Base-by-base conservation (phyloP, 306 rosid species). In the Comarum palustre region DNA sequence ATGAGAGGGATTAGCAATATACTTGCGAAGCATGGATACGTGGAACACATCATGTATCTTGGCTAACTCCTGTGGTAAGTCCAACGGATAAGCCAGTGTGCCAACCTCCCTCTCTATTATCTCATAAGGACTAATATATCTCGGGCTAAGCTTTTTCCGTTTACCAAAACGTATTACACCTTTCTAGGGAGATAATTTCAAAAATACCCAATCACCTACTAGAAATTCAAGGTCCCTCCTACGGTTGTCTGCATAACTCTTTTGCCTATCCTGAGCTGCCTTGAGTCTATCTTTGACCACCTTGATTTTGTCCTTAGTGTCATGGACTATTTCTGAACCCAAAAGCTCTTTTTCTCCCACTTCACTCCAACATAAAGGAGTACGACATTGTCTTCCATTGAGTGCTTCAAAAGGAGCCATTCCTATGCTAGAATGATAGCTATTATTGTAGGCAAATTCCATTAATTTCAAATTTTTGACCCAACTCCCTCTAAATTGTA, bases 11-110 rank as follows among this genome's bases (percentile, higher is more conserved):
- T 57, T 34, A 0, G 16, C 2, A 1, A 57, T 8, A 0, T 57
- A 57, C 16, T 57, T 57, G 0, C 16, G 16, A 1, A 57, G 32
- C 32, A 57, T 10, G 4, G 57, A 50, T 0, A 50, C 24, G 0
- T 50, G 57, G 57, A 50, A 50, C 1, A 50, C 24, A 6, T 50
- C 32, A 55, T 55, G 61, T 10, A 55, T 4, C 0, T 3, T 27
- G 0, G 61, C 22, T 2, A 55, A 2, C 0, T 55, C 16, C 1
- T 0, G 6, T 0, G 60, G 29, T 2, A 8, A 3, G 0, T 6
- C 25, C 12, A 54, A 9, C 3, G 15, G 60, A 10, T 20, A 54
- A 0, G 15, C 17, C 0, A 57, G 16, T 2, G 2, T 1, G 0
- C 62, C 32, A 4, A 57, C 38, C n/a, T n/a, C n/a, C 4, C 32